Percentiles rank a stretch among this genome's conserved stretches.
Evolutionary conservation across 495 filamentous ascomycete genomes (phyloP).

Genomic region (Extremus antarcticus): DNA sequence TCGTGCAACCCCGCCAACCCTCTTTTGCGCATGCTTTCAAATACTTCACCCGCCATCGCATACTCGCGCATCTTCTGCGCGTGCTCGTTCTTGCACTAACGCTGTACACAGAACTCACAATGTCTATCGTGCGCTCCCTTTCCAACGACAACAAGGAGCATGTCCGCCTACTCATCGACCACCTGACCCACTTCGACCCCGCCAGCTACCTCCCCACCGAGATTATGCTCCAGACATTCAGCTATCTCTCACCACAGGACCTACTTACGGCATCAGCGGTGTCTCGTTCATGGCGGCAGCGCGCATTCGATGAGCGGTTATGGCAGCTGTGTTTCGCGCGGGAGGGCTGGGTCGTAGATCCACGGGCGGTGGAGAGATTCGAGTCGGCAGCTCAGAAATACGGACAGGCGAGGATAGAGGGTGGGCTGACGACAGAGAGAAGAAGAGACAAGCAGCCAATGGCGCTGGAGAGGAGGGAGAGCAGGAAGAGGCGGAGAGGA

Average conservation of each 20-base stretch:
- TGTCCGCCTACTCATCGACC: conserved; percentile 66
- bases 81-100: no score
- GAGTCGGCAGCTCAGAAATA: conserved; percentile 49
- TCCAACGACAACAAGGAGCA: conserved; percentile 63
- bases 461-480: conserved; percentile 2
- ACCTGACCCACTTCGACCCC: conserved; percentile 84
- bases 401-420: conserved; percentile 34
- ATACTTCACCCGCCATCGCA: conserved; percentile 5
- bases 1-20: no score
- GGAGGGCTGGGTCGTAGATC: conserved; percentile 68
- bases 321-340: conserved; percentile 72
- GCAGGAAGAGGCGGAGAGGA: conserved; percentile 13
- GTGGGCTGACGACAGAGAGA: not conserved
- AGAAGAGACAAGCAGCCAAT: not conserved
- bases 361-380: conserved; percentile 49
- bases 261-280: conserved; percentile 66
- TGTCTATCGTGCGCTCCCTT: conserved; percentile 58
- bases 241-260: conserved; percentile 65
- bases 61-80: not conserved
- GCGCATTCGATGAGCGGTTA: conserved; percentile 72
- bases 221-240: conserved; percentile 77
- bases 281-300: conserved; percentile 69
- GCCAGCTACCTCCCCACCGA: conserved; percentile 75
- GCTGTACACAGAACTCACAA: conserved; percentile 38
- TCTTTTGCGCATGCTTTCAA: not conserved